Evolutionary conservation across 2,329 filamentous ascomycete genomes (phyloP), one percentile per base, ranked within the genome.

Genomic region (Botrytis sinoallii): DNA sequence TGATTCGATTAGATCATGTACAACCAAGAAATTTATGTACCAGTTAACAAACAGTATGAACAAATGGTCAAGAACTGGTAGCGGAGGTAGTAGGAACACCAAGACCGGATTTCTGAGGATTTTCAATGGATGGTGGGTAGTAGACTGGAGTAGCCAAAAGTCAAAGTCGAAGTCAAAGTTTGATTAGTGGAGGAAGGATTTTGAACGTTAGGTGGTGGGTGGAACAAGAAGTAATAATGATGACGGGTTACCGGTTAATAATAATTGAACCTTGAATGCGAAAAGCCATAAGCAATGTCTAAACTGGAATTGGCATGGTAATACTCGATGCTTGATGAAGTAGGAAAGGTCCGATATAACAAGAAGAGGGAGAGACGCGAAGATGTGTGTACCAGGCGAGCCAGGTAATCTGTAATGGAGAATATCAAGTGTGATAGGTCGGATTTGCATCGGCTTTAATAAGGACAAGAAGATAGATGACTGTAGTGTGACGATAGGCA

Each of bases 1-100:
- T 32, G 61, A 65, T 65, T 32, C 61, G 61, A 46, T 32, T 20
- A 29, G 61, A 65, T 46, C n/a, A 46, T 63, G 35, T n/a, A 38
- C 40, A 65, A 46, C 40, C 61, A 65, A 65, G 61, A 46, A 65
- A 65, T 46, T n/a, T 29, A 65, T 14, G 52, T 57, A 18, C 52
- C 52, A 29, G 52, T 3, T 3, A 42, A 14, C 40, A 40, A 29
- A 55, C 40, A 16, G 60, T 29, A 42, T 38, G 59, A 16, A 61
- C 20, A 25, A 38, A 61, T 38, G 20, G 59, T 25, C 35, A 38
- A 61, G 59, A 25, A 38, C 32, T 14, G 48, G 48, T 14, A 52
- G 48, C 12, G 35, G 22, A 61, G 32, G 57, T 25, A 38, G 59
- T 25, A 25, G 29, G 20, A 29, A 64, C 25, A 20, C 35, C 60